Evolutionary conservation across 1,139 yeast genomes (phyloP).

Genomic region (Yamadazyma dendronema): DNA sequence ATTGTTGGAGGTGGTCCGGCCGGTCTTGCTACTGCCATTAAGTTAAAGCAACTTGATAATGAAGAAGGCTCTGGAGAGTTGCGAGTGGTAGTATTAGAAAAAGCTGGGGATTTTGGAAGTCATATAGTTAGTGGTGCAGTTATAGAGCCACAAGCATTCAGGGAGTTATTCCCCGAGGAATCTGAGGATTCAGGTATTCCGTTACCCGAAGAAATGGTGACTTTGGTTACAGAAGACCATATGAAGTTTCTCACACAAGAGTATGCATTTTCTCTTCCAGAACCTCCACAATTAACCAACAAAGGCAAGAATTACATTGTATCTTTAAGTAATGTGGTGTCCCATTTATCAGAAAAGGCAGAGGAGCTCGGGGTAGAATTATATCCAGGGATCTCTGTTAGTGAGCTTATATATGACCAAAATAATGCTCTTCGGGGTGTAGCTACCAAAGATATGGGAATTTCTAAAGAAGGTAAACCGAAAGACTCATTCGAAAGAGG

Average conservation of each 20-base stretch:
- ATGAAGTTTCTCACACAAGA: constrained; percentile 66
- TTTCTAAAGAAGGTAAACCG: constrained; percentile 70
- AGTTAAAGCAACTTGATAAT: constrained; percentile 77
- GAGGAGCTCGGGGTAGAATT: constrained; percentile 92
- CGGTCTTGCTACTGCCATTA: constrained; percentile 91
- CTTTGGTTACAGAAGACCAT: constrained; percentile 65
- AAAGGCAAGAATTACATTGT: constrained; percentile 80
- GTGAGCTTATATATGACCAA: constrained; percentile 65
- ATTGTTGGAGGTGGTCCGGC: constrained; percentile 99
- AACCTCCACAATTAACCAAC: constrained; percentile 89
- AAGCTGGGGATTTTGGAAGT: constrained; percentile 88
- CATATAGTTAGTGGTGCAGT: constrained; percentile 95
- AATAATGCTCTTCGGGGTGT: constrained; percentile 76
- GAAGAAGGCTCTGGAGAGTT: constrained; percentile 66
- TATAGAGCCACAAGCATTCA: constrained; percentile 81
- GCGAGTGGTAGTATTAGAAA: constrained; percentile 85
- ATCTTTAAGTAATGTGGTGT: constrained; percentile 77
- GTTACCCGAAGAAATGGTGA: constrained; percentile 71
- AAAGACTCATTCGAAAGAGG: constrained; percentile 86
- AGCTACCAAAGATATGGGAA: constrained; percentile 91
- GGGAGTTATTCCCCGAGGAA: constrained; percentile 80
- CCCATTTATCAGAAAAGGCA: constrained; percentile 82
- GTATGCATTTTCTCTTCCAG: constrained; percentile 70
- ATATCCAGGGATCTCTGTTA: constrained; percentile 89
- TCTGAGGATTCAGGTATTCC: constrained; percentile 62